Percentiles rank a stretch among this genome's conserved stretches.
These are phyloP conservation scores for Paramecium tetraurelia DNA, from an alignment of 73 alveolate species.

Conservation along the genomic window DNA sequence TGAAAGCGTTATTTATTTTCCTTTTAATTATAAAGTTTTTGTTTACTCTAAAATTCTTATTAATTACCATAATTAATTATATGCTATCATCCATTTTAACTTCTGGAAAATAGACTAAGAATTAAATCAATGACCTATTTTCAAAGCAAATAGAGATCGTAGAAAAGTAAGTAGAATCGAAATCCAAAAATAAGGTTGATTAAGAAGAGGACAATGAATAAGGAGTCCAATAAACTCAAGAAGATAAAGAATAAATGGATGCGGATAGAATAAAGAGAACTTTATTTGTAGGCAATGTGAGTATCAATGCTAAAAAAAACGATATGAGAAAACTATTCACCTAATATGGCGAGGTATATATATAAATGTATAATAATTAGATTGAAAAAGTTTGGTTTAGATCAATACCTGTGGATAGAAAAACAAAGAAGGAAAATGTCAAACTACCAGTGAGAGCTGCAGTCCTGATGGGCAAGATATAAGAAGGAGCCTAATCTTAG, in stretches of 20 bases:
- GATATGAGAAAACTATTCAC: conserved; percentile 66
- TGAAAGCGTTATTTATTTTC: not conserved
- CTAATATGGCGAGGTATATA: conserved; percentile 68
- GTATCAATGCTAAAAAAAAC: conserved; percentile 61
- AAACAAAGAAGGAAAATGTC: conserved; percentile 16
- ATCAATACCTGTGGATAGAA: conserved; percentile 71
- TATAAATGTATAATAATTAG: not conserved
- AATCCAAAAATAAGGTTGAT: not conserved
- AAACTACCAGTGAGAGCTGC: conserved; percentile 72
- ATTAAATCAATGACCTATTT: not conserved
- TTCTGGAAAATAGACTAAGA: not conserved
- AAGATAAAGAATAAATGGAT: not conserved
- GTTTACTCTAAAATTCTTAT: not conserved
- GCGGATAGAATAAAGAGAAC: conserved; percentile 71
- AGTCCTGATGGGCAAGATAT: conserved; percentile 60
- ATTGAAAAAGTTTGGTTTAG: conserved; percentile 84
- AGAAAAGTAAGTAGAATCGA: not conserved
- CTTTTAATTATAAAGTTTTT: too few species aligned
- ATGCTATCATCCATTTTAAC: not conserved
- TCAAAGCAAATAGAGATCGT: not conserved
- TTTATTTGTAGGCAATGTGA: conserved; percentile 82
- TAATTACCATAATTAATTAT: not conserved
- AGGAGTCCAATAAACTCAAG: not conserved
- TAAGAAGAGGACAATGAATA: not conserved
- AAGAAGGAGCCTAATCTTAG: conserved; percentile 66